Evolutionary conservation across 345 rosid genomes (phyloP).

Genomic region (Gossypium herbaceum): DNA sequence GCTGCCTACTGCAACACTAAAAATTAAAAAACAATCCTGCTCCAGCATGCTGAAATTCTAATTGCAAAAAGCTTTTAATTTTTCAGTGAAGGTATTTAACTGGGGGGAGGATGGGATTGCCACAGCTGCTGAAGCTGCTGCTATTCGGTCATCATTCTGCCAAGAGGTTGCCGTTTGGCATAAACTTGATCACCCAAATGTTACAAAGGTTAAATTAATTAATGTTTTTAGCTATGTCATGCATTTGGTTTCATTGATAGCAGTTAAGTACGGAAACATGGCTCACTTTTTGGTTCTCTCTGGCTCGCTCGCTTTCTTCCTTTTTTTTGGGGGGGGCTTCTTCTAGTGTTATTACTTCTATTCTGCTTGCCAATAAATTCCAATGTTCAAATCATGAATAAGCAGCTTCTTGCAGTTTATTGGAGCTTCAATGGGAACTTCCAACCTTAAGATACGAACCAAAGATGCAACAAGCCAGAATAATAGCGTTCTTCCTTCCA

Average conservation of each 20-base stretch:
- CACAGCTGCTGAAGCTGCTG: no score
- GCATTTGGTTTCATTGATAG: not conserved
- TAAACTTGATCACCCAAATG: constrained; percentile 80
- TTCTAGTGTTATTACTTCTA: not conserved
- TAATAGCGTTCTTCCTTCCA: constrained; percentile 44
- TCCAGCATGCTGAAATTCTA: not conserved
- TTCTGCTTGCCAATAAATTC: no score
- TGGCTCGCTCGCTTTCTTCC: no score
- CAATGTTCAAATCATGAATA: not conserved
- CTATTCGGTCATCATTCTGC: constrained; percentile 56
- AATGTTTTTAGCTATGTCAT: not conserved
- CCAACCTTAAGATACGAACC: constrained; percentile 59
- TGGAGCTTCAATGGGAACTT: constrained; percentile 89
- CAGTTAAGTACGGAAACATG: not conserved
- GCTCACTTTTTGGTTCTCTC: not conserved
- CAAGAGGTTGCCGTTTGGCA: constrained; percentile 92
- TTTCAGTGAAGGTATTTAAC: constrained; percentile 60
- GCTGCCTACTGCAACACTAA: not conserved
- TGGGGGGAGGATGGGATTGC: constrained; percentile 66
- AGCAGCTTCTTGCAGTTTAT: constrained; percentile 43
- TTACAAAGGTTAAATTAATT: constrained; percentile 48
- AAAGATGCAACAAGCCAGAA: constrained; percentile 31
- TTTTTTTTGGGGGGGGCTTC: not conserved
- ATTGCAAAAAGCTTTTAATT: constrained; percentile 9
- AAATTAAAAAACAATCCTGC: not conserved